Base-by-base conservation (phyloP, 805 yeast species). In the Saccharomyces cerevisiae region DNA sequence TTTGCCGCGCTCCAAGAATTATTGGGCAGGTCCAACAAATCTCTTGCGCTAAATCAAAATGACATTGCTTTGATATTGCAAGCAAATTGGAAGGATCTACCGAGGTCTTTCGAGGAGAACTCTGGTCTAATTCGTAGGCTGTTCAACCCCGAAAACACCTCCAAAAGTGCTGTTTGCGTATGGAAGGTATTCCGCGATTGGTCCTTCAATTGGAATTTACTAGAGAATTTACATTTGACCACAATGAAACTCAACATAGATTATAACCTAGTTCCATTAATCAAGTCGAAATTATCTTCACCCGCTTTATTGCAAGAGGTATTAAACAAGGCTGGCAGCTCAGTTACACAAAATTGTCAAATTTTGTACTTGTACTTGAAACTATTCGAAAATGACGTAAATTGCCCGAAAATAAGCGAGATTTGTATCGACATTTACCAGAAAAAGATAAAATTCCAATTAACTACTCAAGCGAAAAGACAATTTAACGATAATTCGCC, bases 1-100 rank as follows among this genome's bases (percentile, higher is more conserved):
- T 75, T 89, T 4, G 96, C 97, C 0, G 92, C 94, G 0, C 62
- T 91, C 6, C 97, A 91, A 64, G 98, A 91, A 62, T 75, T 86
- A 14, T 66, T 89, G 2, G 98, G 98, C 0, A 72, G 43, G 24
- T 36, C 43, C 68, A 22, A 49, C 24, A 36, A 17, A 17, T 36
- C 43, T 36, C 10, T 36, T 21, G 43, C 43, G 11, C 43, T 36
- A 22, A 21, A 36, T 21, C 43, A 36, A 36, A 17, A 22, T 3
- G 43, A 36, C 17, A 36, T 36, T 6, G 43, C 43, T 4, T n/a
- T 24, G 13, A 36, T 36, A n/a, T 10, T 36, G 24, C 43, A 36
- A 24, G 43, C 43, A 36, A 36, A n/a, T 24, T 36, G 43, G 43
- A 36, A 36, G 17, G 43, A 36, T 17, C 11, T 36, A 9, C 22